Evolutionary conservation across 148 eudicot genomes (phyloP).

Genomic region (Diospyros kaki): DNA sequence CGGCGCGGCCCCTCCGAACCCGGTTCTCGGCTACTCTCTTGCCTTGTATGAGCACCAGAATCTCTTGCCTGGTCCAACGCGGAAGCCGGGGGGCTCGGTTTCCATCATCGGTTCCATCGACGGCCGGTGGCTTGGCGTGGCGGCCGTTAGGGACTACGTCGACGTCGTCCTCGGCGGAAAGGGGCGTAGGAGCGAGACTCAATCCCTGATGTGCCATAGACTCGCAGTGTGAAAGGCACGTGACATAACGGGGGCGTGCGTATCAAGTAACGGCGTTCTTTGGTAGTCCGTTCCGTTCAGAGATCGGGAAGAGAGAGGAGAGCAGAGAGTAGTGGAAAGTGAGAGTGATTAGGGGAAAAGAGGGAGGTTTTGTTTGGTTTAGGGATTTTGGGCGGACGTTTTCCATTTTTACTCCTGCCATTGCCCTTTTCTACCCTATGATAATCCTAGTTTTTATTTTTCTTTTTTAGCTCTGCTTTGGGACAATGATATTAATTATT

Average conservation of each 20-base stretch:
- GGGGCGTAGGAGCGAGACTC: conserved; percentile 18
- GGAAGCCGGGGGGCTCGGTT: conserved; percentile 57
- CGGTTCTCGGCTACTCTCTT: conserved; percentile 76
- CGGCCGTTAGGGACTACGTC: conserved; percentile 6
- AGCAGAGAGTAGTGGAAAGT: not conserved
- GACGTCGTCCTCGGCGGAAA: conserved; percentile 14
- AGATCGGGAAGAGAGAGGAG: not conserved
- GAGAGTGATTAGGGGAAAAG: not conserved
- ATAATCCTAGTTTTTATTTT: no score
- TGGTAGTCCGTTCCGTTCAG: not conserved
- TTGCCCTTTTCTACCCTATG: no score
- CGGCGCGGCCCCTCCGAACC: conserved; percentile 52
- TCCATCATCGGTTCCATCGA: conserved; percentile 25
- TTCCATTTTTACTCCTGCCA: no score
- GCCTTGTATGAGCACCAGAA: conserved; percentile 78
- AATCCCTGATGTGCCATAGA: conserved; percentile 27
- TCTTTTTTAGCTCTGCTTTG: no score
- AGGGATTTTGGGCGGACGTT: no score
- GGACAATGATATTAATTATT: no score
- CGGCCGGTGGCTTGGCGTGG: not conserved
- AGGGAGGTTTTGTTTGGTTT: not conserved
- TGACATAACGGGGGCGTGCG: conserved; percentile 21
- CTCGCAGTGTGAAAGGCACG: conserved; percentile 19
- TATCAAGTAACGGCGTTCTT: conserved; percentile 25
- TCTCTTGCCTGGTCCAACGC: conserved; percentile 85